These are phyloP conservation scores for Malus hybrid DNA, from an alignment of 331 rosid species.

Conservation along the genomic window DNA sequence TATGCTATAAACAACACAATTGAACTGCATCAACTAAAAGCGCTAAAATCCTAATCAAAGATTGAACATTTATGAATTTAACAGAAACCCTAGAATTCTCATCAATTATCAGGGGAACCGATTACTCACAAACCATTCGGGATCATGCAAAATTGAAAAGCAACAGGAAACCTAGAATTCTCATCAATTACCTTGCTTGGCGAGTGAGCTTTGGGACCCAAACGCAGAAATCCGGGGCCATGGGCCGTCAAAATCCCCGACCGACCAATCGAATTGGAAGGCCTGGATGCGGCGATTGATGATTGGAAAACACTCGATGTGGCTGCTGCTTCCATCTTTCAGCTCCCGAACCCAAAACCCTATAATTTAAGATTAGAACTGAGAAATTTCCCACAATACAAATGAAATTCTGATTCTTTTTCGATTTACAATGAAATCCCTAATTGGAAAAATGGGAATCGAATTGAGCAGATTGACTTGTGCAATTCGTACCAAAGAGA, in stretches of 20 bases:
- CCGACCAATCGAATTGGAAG: constrained; percentile 25
- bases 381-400: not conserved
- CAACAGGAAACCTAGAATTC: not conserved
- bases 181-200: constrained; percentile 34
- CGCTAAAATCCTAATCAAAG: not conserved
- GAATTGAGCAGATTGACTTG: not conserved
- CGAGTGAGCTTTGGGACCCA: constrained; percentile 20
- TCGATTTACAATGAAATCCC: not conserved
- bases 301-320: constrained; percentile 37
- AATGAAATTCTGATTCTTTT: not conserved
- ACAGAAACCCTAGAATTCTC: not conserved
- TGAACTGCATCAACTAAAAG: not conserved
- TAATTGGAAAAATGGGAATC: not conserved
- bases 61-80: not conserved
- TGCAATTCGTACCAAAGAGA: not conserved
- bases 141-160: not conserved
- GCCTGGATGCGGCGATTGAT: constrained; percentile 19
- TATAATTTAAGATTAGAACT: not conserved
- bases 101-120: not conserved
- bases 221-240: constrained; percentile 21
- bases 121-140: constrained; percentile 1
- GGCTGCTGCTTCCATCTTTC: constrained; percentile 47
- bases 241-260: constrained; percentile 22
- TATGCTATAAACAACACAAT: not conserved
- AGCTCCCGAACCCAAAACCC: constrained; percentile 11